Evolutionary conservation across 192 early-diverging fungal species (phyloP), one percentile per base, ranked within the genome.

Genomic region (Coemansia sp.): DNA sequence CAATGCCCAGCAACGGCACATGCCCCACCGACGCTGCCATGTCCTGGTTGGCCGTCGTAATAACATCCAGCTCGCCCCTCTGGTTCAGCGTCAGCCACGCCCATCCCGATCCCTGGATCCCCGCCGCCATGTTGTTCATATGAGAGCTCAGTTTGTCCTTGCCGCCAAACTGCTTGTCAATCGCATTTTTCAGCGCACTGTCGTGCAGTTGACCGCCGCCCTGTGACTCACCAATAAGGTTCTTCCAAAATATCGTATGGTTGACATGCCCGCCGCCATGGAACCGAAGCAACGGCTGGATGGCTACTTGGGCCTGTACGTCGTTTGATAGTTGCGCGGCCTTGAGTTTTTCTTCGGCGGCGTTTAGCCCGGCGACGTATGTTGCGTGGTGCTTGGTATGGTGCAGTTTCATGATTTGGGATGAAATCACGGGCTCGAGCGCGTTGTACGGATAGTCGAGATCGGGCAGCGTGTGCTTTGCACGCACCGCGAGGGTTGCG

Each of bases 21-120:
- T 89, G 85, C 16, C 83, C 87, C 57, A 85, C 73, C 19, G 74
- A 75, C 45, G 71, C 56, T 4, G 75, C 64, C 66, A 74, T 82
- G 32, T 96, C 93, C 84, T 98, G 96, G 85, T 96, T 96, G 45
- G 89, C 59, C 24, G 92, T 92, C 18, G 92, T 93, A 18, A 87
- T 87, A 57, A 98, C 93, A 64, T 95, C 93, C 38, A 98, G 65
- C 55, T 82, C 75, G 71, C 91, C 88, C 11, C 67, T 75, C 72
- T 90, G 89, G 80, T 98, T 93, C 70, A 89, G 91, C 24, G 89
- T 93, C 74, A 98, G 80, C 96, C 96, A 98, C n/a, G 90, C 93
- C 96, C 96, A 98, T 1, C 96, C 96, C 23, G 89, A 91, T 49
- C 89, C 96, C 82, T 93, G 90, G 57, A 98, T 90, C 59, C 80